Evolutionary conservation across 1,284 basidiomycete species (phyloP).

Genomic region (Uromyces viciae-fabae): DNA sequence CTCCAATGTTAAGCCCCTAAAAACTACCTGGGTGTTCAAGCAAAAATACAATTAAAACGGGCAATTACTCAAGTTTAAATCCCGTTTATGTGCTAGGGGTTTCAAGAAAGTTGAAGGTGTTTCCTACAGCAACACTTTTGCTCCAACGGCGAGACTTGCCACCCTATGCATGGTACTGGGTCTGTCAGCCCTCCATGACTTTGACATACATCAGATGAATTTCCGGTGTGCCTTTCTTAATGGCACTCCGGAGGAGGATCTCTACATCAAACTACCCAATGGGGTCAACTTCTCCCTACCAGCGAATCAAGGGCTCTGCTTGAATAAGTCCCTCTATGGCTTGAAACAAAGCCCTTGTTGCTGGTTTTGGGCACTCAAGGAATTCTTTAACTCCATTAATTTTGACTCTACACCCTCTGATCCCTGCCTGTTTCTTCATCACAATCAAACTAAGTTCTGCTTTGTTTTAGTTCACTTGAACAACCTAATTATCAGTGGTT

Average conservation of each 20-base stretch:
- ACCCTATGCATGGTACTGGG: not conserved
- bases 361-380: not conserved
- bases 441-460: not conserved
- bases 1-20: not conserved
- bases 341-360: conserved; percentile 8
- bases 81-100: not conserved
- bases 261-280: not conserved
- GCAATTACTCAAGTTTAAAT: not conserved
- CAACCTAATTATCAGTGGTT: not conserved
- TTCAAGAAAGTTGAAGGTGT: not conserved
- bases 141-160: not conserved
- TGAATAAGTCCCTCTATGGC: conserved; percentile 10
- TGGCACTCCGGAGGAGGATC: not conserved
- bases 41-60: not conserved
- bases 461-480: not conserved
- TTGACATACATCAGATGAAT: conserved; percentile 26
- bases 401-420: not conserved
- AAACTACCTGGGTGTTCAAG: conserved; percentile 20
- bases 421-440: conserved; percentile 6
- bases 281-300: not conserved
- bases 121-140: not conserved
- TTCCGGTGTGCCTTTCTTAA: not conserved
- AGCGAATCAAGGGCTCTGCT: not conserved
- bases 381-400: not conserved
- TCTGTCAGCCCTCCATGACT: not conserved